Base-by-base conservation (phyloP, 441 rosid species). In the Populus hybrid region DNA sequence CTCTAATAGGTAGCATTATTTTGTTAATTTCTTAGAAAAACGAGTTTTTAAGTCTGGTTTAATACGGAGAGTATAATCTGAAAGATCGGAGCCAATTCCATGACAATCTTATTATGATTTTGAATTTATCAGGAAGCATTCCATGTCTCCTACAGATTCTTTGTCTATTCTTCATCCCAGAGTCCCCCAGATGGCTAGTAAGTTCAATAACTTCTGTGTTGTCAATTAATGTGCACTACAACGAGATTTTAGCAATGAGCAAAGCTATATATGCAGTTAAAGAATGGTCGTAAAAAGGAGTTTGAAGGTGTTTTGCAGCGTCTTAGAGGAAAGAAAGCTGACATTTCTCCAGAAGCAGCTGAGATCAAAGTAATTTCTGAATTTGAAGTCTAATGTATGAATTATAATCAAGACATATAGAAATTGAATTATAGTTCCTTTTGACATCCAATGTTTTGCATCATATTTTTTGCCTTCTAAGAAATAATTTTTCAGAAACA, bases 111-210 rank as follows among this genome's bases (percentile, higher is more conserved):
- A 18, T 53, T 53, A 53, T 53, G 61, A 53, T 53, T 53, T 53
- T 53, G n/a, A 1, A 42, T 3, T 1, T 72, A 73, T 53, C 81
- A 89, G 92, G 86, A 59, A 73, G 73, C 26, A 50, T 85, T 42
- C 92, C 92, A 31, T 82, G 87, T n/a, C 26, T 77, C 6, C 33
- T 84, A 59, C 81, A 81, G 84, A 36, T 85, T 14, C 11, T 81
- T 20, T 87, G 90, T 26, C 79, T 87, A 33, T 78, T 28, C 76
- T 83, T 84, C 84, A 81, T 87, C 68, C 90, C 89, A 2, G 92
- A 89, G 83, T 89, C 90, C 14, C 90, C 88, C 3, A 86, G 92
- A 82, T 89, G 90, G 92, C 85, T 87, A 84, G 90, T 89, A 31
- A 86, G 81, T 65, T 63, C n/a, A 16, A 53, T 38, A 28, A 40